A percentile compares a stretch with the other conserved stretches of the same genome.
Conservation (phyloP, 176 grass and related monocot genomes). For the Oryza meyeriana region DNA sequence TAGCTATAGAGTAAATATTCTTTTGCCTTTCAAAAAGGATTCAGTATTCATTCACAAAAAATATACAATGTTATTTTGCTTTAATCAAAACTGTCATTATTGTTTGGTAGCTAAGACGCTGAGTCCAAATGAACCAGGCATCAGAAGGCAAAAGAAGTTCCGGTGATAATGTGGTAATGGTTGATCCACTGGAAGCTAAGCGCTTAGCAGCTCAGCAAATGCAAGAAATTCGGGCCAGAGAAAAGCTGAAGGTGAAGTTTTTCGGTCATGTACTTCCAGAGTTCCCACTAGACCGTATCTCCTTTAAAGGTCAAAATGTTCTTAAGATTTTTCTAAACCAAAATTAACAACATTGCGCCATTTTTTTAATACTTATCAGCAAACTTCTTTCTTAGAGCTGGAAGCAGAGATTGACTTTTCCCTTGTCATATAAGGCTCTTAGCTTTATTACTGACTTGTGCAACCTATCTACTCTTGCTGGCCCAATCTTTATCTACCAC, state of each 20-base stretch:
- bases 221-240: constrained; percentile 80
- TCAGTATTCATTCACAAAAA: neutral
- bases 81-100: neutral
- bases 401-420: neutral
- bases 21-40: neutral
- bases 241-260: constrained; percentile 65
- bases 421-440: constrained; percentile 2
- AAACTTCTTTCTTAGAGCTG: neutral
- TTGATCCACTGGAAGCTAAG: constrained; percentile 93
- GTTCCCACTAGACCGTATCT: constrained; percentile 13
- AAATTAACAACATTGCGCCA: neutral
- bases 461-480: neutral
- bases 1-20: neutral
- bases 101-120: constrained; percentile 20
- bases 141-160: constrained; percentile 66
- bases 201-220: constrained; percentile 87
- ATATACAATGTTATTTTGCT: neutral
- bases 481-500: neutral
- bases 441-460: neutral
- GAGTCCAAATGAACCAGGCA: constrained; percentile 41
- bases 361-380: neutral
- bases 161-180: constrained; percentile 70
- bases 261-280: constrained; percentile 14
- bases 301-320: constrained; percentile 20
- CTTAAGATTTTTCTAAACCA: neutral